Percentiles rank a stretch among this genome's conserved stretches.
Evolutionary conservation across 805 yeast genomes (phyloP).

Genomic region (Wickerhamomyces sydowiorum): DNA sequence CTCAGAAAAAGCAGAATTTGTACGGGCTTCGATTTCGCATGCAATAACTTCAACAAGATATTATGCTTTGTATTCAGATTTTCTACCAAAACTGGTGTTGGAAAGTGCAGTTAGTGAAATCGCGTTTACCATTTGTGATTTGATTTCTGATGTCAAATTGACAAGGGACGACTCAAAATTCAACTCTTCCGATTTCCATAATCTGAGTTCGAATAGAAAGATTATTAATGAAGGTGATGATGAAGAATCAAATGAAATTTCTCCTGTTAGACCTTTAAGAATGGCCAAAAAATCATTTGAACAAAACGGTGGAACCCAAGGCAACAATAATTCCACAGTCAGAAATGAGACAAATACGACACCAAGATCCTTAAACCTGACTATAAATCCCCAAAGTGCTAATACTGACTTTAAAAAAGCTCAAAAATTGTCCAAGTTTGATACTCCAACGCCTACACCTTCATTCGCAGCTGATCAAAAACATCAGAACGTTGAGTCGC

Average conservation of each 20-base stretch:
- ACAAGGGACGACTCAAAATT: conserved; percentile 9
- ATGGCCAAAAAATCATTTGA: conserved; percentile 50
- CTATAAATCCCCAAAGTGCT: conserved; percentile 13
- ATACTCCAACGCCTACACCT: not conserved
- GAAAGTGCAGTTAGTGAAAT: conserved; percentile 76
- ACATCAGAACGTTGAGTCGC: not conserved
- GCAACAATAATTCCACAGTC: not conserved
- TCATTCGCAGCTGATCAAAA: not conserved
- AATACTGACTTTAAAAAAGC: conserved; percentile 4
- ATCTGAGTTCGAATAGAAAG: not conserved
- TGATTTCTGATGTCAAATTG: conserved; percentile 48
- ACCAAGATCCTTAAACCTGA: conserved; percentile 16
- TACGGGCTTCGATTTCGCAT: conserved; percentile 67
- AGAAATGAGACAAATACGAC: not conserved
- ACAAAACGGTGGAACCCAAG: conserved; percentile 10
- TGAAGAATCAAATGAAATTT: conserved; percentile 11
- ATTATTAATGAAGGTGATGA: not conserved
- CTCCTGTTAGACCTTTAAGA: conserved; percentile 64
- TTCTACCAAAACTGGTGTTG: conserved; percentile 65
- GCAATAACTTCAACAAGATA: conserved; percentile 74
- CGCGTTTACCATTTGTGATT: conserved; percentile 58
- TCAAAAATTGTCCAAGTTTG: conserved; percentile 1
- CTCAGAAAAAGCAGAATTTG: conserved; percentile 38
- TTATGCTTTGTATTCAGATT: conserved; percentile 53
- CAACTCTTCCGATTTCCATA: not conserved